phyloP scores from a whole-genome alignment of 2,329 filamentous ascomycete species.

The Trichoderma guizhouense region DNA sequence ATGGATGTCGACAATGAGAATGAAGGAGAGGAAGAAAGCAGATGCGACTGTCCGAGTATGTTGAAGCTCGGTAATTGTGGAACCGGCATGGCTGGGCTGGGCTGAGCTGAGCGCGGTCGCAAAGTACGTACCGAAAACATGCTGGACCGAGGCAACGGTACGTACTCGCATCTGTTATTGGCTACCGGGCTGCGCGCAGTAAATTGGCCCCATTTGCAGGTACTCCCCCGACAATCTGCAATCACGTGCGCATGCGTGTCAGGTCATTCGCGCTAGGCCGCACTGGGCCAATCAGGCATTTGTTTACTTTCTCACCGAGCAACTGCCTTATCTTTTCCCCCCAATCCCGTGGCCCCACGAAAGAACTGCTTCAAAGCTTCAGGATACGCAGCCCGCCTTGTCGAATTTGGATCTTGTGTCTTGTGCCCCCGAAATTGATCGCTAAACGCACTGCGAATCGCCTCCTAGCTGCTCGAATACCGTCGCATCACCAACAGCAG shows the following conservation, averaged over 20 bases:
- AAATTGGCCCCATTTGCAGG: neutral
- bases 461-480: neutral
- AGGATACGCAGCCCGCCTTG: neutral
- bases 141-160: constrained; percentile 14
- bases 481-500: neutral
- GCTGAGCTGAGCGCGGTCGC: constrained; percentile 6
- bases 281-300: constrained; percentile 33
- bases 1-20: neutral
- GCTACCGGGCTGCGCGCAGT: neutral
- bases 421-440: neutral
- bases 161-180: neutral
- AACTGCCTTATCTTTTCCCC: constrained; percentile 28
- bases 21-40: constrained; percentile 19
- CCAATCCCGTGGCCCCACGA: constrained; percentile 7
- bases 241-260: constrained; percentile 5
- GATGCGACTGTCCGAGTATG: constrained; percentile 25
- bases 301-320: constrained; percentile 44
- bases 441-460: neutral
- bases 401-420: neutral
- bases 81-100: constrained; percentile 1
- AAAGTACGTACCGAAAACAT: neutral
- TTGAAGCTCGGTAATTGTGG: constrained; percentile 23
- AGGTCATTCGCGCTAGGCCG: neutral
- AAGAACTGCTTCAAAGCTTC: neutral
- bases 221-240: neutral